These are phyloP conservation scores for Neurospora sp. DNA, from an alignment of 495 filamentous ascomycete genomes.

Conservation along the genomic window DNA sequence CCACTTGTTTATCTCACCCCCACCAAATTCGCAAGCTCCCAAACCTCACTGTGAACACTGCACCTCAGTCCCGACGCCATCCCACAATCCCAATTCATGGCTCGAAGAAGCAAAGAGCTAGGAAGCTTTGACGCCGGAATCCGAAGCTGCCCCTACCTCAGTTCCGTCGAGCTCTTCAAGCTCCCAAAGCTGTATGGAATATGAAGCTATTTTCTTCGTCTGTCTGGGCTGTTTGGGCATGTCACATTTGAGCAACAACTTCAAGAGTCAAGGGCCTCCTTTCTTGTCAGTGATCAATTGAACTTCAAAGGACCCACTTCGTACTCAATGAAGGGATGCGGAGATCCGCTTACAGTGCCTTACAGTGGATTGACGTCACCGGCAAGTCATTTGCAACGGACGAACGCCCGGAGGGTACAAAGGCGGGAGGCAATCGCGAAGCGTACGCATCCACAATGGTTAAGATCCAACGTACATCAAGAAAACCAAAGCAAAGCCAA, in stretches of 20 bases:
- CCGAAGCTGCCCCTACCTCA: background rate
- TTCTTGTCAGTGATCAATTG: background rate
- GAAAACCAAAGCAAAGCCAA: too few species aligned
- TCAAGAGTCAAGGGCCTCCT: background rate
- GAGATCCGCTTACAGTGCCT: background rate
- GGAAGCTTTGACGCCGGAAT: background rate
- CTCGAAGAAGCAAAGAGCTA: background rate
- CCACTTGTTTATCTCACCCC: background rate
- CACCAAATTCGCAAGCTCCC: background rate
- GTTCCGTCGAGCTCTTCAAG: background rate
- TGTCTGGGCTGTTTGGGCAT: background rate
- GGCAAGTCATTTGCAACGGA: background rate
- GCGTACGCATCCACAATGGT: too few species aligned
- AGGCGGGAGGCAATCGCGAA: too few species aligned
- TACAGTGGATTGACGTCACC: background rate
- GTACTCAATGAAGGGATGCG: background rate
- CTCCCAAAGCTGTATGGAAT: too few species aligned
- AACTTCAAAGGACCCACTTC: background rate
- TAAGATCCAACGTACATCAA: too few species aligned
- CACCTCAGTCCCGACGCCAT: background rate
- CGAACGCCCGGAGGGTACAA: background rate
- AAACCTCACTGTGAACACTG: too few species aligned
- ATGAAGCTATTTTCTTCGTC: background rate
- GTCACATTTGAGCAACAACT: too few species aligned
- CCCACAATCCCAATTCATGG: background rate